These are phyloP conservation scores for Esteya vermicola DNA, from an alignment of 2,329 filamentous ascomycete species.

Conservation along the genomic window DNA sequence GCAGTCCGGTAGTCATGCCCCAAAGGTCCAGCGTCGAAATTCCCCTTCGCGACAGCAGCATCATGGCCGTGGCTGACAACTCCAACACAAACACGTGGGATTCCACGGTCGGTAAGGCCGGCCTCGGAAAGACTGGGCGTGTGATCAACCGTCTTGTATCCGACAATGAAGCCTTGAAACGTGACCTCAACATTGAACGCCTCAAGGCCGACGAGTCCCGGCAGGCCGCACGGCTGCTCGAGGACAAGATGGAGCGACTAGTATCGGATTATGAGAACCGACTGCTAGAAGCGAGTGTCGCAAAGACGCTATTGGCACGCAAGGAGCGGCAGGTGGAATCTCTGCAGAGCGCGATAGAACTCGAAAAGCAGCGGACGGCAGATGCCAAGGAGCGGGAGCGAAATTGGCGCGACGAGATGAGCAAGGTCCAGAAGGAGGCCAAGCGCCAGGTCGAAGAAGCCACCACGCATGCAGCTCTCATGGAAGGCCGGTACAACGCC, in stretches of 20 bases:
- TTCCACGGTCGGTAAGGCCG: slow-evolving; percentile 54
- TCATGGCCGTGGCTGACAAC: slow-evolving; percentile 1
- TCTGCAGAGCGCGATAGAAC: slow-evolving; percentile 47
- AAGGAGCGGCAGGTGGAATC: slow-evolving; percentile 64
- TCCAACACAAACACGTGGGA: slow-evolving; percentile 33
- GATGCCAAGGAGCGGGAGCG: slow-evolving; percentile 46
- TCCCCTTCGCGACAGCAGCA: slow-evolving; percentile 11
- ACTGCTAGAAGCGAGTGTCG: slow-evolving; percentile 55
- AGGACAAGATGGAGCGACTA: slow-evolving; percentile 58
- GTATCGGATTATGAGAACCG: slow-evolving; percentile 55
- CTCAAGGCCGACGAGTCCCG: slow-evolving; percentile 56
- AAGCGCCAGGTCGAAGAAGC: slow-evolving; percentile 53
- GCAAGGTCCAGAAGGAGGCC: slow-evolving; percentile 43
- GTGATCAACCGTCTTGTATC: slow-evolving; percentile 72
- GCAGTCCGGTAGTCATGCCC: neutral
- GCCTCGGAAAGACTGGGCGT: slow-evolving; percentile 58
- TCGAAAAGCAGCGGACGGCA: slow-evolving; percentile 47
- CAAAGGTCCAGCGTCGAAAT: slow-evolving; percentile 11
- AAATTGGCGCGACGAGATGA: slow-evolving; percentile 49
- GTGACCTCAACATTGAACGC: slow-evolving; percentile 54
- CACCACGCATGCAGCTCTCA: slow-evolving; percentile 47
- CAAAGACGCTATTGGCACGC: slow-evolving; percentile 53
- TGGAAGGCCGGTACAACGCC: slow-evolving; percentile 56
- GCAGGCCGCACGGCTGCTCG: slow-evolving; percentile 50
- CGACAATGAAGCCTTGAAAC: slow-evolving; percentile 64